phyloP scores from a whole-genome alignment of 177 flowering plant species.

The Vitis hybrid region DNA sequence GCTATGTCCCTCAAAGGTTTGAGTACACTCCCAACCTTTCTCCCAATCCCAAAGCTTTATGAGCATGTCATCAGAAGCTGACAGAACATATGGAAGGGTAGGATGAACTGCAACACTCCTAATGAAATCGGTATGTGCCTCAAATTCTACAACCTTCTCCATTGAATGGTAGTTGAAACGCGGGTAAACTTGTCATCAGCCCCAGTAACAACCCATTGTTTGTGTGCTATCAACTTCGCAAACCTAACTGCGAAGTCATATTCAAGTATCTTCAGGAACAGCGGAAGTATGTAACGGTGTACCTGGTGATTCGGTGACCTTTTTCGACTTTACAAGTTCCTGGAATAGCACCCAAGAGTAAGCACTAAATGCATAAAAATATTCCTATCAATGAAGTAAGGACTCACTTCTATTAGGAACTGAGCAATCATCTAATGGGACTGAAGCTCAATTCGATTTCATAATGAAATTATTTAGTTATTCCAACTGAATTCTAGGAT shows the following conservation, averaged over 20 bases:
- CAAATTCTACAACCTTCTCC: conserved; percentile 11
- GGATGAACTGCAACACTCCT: conserved; percentile 12
- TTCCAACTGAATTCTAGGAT: too few species aligned
- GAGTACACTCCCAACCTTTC: conserved; percentile 12
- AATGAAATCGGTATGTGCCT: conserved; percentile 14
- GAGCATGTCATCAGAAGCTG: conserved; percentile 10
- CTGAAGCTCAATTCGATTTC: too few species aligned
- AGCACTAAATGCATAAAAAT: too few species aligned
- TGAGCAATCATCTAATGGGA: too few species aligned
- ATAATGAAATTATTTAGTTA: too few species aligned
- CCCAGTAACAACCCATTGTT: background rate
- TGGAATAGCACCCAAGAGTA: too few species aligned
- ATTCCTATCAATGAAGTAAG: too few species aligned
- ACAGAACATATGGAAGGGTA: conserved; percentile 4
- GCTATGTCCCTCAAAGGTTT: background rate
- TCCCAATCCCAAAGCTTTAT: conserved; percentile 20
- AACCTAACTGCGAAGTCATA: too few species aligned
- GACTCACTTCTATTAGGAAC: too few species aligned
- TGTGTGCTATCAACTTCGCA: too few species aligned
- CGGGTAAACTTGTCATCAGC: conserved; percentile 11
- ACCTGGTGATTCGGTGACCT: conserved; percentile 8
- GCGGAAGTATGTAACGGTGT: background rate
- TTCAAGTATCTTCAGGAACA: too few species aligned
- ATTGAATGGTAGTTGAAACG: conserved; percentile 7
- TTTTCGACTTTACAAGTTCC: background rate